Conservation (phyloP, 2,329 filamentous ascomycete species). For the Phoma sp. region DNA sequence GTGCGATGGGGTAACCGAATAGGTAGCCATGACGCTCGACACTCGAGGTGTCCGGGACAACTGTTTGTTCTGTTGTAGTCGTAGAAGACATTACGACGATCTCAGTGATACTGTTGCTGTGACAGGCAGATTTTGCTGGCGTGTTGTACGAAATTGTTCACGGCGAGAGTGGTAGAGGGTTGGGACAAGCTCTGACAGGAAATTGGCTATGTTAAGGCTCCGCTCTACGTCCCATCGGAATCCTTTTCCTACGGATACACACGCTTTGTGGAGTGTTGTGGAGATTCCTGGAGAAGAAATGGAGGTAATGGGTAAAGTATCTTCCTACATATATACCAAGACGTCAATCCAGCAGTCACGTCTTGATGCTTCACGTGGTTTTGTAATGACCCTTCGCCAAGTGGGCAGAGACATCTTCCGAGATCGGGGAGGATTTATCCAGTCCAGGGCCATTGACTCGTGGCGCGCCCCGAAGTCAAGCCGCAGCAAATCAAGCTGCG, state of each 20-base stretch:
- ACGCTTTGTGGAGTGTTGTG: slow-evolving; percentile 15
- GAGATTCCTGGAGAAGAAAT: slow-evolving; percentile 3
- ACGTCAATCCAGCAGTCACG: background rate
- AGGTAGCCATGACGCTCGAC: slow-evolving; percentile 58
- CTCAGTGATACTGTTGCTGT: background rate
- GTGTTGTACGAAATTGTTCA: background rate
- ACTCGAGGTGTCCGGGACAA: slow-evolving; percentile 16
- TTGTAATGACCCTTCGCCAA: slow-evolving; percentile 6
- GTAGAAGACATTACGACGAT: slow-evolving; percentile 7
- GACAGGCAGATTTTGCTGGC: background rate
- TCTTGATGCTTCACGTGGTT: slow-evolving; percentile 8
- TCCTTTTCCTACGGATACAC: slow-evolving; percentile 13
- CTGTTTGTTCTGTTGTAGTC: slow-evolving; percentile 1
- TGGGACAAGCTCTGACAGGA: background rate
- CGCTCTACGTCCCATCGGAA: slow-evolving; percentile 4
- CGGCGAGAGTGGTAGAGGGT: background rate
- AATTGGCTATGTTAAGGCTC: slow-evolving; percentile 1
- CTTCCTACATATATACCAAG: slow-evolving; percentile 10
- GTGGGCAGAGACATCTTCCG: slow-evolving; percentile 18
- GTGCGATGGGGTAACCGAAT: slow-evolving; percentile 63
- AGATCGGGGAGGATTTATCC: slow-evolving; percentile 17
- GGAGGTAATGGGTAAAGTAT: slow-evolving; percentile 9
- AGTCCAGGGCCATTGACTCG: slow-evolving; percentile 8
- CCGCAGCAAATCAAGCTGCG: slow-evolving; percentile 7
- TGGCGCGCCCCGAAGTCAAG: background rate